These are phyloP conservation scores for Kodamaea anthophila DNA, from an alignment of 1,139 yeast genomes.

Conservation along the genomic window DNA sequence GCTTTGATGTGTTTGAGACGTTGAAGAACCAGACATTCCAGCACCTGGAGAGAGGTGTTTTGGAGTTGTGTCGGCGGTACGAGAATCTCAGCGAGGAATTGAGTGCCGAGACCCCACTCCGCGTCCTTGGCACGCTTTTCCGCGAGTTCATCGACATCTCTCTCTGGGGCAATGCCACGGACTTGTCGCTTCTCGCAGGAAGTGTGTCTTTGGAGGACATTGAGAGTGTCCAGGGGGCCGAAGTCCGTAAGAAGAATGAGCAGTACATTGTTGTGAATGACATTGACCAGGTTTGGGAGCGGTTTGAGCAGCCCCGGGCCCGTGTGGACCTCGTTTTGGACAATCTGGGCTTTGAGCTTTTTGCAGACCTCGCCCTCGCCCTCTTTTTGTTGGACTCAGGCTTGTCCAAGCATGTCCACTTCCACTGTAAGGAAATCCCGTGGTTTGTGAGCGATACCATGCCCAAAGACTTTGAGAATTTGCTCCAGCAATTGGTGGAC, in stretches of 20 bases:
- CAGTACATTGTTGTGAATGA: constrained; percentile 80
- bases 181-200: constrained; percentile 79
- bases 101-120: constrained; percentile 18
- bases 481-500: constrained; percentile 55
- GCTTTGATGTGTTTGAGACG: constrained; percentile 64
- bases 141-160: constrained; percentile 83
- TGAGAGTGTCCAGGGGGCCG: constrained; percentile 85
- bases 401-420: constrained; percentile 54
- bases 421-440: constrained; percentile 88
- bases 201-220: constrained; percentile 77
- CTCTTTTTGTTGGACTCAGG: constrained; percentile 70
- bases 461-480: constrained; percentile 64
- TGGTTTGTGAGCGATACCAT: constrained; percentile 98
- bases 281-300: constrained; percentile 60
- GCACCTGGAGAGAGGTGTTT: constrained; percentile 72
- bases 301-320: constrained; percentile 24
- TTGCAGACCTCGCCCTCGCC: constrained; percentile 75
- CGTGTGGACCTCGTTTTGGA: constrained; percentile 85
- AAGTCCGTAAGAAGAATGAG: constrained; percentile 76
- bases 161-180: constrained; percentile 98
- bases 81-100: constrained; percentile 32
- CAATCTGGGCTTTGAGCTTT: constrained; percentile 92
- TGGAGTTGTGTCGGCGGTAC: constrained; percentile 74
- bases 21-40: constrained; percentile 70
- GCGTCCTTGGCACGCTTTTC: constrained; percentile 49